Percentiles rank a stretch among this genome's conserved stretches.
Conservation (phyloP, 108 stramenopile species). For the Cyclostephanos invisitatus region DNA sequence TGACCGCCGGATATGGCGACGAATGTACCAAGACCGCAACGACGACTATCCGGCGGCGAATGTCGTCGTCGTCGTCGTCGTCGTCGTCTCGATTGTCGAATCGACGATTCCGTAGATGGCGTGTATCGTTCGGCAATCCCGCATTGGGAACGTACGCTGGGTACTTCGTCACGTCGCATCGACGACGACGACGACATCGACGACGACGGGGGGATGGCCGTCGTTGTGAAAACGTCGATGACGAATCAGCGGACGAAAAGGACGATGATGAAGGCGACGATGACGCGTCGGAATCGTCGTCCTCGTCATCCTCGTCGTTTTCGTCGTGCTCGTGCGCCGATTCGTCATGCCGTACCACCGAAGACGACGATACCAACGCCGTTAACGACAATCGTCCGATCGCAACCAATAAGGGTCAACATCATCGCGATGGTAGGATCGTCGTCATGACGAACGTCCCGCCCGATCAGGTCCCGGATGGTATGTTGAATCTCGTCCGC, state of each 20-base stretch:
- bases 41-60: no score
- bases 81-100: no score
- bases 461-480: slow-evolving; percentile 82
- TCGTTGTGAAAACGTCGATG: slow-evolving; percentile 2
- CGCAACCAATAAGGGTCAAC: no score
- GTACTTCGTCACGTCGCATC: slow-evolving; percentile 52
- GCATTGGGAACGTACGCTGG: slow-evolving; percentile 71
- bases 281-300: slow-evolving; percentile 25
- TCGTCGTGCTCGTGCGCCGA: slow-evolving; percentile 35
- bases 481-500: slow-evolving; percentile 72
- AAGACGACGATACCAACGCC: slow-evolving; percentile 2
- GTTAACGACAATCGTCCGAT: no score
- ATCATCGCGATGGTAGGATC: slow-evolving; percentile 37
- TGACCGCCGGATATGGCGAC: no score
- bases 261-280: slow-evolving; percentile 15
- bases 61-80: no score
- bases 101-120: no score
- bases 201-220: neutral
- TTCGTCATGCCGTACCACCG: slow-evolving; percentile 1
- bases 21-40: no score
- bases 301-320: slow-evolving; percentile 42
- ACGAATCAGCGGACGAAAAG: neutral
- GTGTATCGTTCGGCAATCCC: slow-evolving; percentile 78
- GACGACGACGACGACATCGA: slow-evolving; percentile 16
- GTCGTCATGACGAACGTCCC: slow-evolving; percentile 82